Conservation (phyloP, 257 asterid genomes). For the Penstemon davidsonii region DNA sequence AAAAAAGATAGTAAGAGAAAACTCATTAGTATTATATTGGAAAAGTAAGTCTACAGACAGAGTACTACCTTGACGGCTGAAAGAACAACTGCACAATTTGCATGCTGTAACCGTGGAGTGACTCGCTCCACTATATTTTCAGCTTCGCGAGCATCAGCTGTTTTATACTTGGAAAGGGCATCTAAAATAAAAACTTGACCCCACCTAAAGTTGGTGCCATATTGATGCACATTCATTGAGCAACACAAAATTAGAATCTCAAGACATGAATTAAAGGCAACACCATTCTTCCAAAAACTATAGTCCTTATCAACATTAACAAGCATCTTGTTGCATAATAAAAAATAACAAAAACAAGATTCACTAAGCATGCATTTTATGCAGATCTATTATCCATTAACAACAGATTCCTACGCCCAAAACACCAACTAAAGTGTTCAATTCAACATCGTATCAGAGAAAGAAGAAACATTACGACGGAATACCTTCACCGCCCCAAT, state of each 20-base stretch:
- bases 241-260: conserved; percentile 14
- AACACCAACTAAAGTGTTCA: conserved; percentile 13
- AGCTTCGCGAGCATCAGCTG: conserved; percentile 98
- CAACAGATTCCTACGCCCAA: conserved; percentile 11
- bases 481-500: conserved; percentile 17
- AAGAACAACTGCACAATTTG: conserved; percentile 98
- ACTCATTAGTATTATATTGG: neutral
- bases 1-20: neutral
- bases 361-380: conserved; percentile 16
- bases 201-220: conserved; percentile 64
- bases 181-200: conserved; percentile 99
- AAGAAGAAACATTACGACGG: conserved; percentile 1
- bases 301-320: conserved; percentile 3
- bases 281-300: conserved; percentile 3
- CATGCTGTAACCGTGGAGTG: conserved; percentile 97
- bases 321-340: conserved; percentile 18
- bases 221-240: conserved; percentile 23
- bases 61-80: conserved; percentile 91
- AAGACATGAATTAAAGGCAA: conserved; percentile 14
- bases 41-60: conserved; percentile 25
- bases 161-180: conserved; percentile 94
- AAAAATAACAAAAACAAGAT: conserved; percentile 1
- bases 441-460: conserved; percentile 16
- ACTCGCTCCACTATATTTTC: conserved; percentile 97
- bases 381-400: conserved; percentile 14